Percentiles rank a stretch among this genome's conserved stretches.
Evolutionary conservation across 2,329 filamentous ascomycete genomes (phyloP).

Genomic region (Penicillium sp.): DNA sequence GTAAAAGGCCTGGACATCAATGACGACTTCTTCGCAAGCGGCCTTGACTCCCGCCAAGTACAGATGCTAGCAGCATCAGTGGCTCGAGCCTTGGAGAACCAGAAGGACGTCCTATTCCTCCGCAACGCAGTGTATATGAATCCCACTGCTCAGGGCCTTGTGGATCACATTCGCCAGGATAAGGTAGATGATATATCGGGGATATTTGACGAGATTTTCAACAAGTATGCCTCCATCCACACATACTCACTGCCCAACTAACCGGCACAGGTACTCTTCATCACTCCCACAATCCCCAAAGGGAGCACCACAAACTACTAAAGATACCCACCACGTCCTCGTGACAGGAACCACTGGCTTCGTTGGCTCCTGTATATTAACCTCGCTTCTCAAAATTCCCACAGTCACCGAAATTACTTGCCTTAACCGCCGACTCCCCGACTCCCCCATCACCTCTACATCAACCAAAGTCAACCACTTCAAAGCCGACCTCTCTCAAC

Average conservation of each 20-base stretch:
- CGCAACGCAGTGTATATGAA: conserved; percentile 12
- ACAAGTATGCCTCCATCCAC: background rate
- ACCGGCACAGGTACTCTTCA: conserved; percentile 5
- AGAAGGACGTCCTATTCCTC: background rate
- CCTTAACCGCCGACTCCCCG: conserved; percentile 4
- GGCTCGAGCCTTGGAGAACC: background rate
- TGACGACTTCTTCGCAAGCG: conserved; percentile 14
- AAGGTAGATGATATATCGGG: background rate
- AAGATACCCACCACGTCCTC: conserved; percentile 14
- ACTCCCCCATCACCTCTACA: background rate
- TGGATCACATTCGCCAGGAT: conserved; percentile 1
- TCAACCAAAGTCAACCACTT: conserved; percentile 1
- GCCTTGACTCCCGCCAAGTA: conserved; percentile 12
- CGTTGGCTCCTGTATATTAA: conserved; percentile 11
- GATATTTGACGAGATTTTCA: conserved; percentile 2
- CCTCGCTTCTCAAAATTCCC: background rate
- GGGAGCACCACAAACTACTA: background rate
- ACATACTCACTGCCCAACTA: background rate
- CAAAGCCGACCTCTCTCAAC: conserved; percentile 10
- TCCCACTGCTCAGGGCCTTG: conserved; percentile 8
- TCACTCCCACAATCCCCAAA: background rate
- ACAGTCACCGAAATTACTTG: conserved; percentile 12
- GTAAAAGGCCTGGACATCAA: background rate
- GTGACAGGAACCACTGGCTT: conserved; percentile 20
- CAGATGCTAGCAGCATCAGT: conserved; percentile 11